Percentiles rank a stretch among this genome's conserved stretches.
These are phyloP conservation scores for Podospora pseudocomata DNA, from an alignment of 495 filamentous ascomycete genomes.

Conservation along the genomic window DNA sequence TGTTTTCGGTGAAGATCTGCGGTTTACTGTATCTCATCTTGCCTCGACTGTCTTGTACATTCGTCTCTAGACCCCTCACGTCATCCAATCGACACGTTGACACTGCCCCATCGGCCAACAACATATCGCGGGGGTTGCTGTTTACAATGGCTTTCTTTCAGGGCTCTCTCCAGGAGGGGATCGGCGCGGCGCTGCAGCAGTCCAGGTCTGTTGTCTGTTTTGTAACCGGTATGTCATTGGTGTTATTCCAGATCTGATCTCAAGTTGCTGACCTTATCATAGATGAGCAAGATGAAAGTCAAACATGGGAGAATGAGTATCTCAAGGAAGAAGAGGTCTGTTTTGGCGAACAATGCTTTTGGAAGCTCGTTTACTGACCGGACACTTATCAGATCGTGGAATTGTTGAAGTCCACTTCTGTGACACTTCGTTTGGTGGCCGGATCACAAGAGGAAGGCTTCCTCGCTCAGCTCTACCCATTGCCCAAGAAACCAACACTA, in stretches of 20 bases:
- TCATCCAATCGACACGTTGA: background rate
- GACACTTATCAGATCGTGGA: slow-evolving; percentile 34
- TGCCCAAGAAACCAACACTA: slow-evolving; percentile 67
- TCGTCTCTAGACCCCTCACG: background rate
- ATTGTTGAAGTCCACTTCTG: slow-evolving; percentile 54
- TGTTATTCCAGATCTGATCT: background rate
- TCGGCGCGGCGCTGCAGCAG: slow-evolving; percentile 66
- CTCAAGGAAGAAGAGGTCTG: slow-evolving; percentile 58
- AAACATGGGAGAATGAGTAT: slow-evolving; percentile 72
- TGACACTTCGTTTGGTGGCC: slow-evolving; percentile 64
- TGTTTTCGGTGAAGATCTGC: background rate
- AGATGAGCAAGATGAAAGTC: slow-evolving; percentile 64
- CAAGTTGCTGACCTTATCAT: slow-evolving; percentile 12
- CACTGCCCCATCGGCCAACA: background rate
- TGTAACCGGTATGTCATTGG: slow-evolving; percentile 41
- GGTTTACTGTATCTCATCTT: background rate
- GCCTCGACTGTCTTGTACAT: background rate
- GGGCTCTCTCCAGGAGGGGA: slow-evolving; percentile 74
- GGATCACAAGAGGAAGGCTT: slow-evolving; percentile 76
- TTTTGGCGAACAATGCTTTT: background rate
- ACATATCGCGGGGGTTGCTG: background rate
- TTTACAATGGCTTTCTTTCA: slow-evolving; percentile 65
- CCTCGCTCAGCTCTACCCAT: slow-evolving; percentile 73
- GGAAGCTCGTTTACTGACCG: background rate
- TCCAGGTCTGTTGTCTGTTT: slow-evolving; percentile 46